These are phyloP conservation scores for Gossypium arboreum DNA, from an alignment of 345 rosid species.

Conservation along the genomic window DNA sequence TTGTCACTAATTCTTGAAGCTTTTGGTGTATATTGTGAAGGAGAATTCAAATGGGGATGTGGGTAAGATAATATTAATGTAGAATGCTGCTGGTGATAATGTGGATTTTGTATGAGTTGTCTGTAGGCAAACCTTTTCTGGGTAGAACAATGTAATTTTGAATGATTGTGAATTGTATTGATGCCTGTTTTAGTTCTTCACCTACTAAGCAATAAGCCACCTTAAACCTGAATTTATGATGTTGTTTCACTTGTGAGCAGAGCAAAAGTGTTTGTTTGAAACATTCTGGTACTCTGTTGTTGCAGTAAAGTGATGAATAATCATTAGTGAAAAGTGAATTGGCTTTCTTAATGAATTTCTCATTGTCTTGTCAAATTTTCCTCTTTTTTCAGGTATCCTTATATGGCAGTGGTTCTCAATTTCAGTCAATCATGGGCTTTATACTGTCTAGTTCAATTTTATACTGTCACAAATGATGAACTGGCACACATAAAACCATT, in stretches of 20 bases:
- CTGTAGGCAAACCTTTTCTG: neutral
- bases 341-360: neutral
- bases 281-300: neutral
- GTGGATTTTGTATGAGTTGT: neutral
- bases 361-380: slow-evolving; percentile 10
- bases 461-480: slow-evolving; percentile 79
- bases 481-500: slow-evolving; percentile 86
- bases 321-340: neutral
- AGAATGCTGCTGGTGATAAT: neutral
- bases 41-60: slow-evolving; percentile 82
- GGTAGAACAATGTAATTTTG: neutral
- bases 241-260: neutral
- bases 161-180: neutral
- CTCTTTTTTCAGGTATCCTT: slow-evolving; percentile 72
- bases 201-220: neutral
- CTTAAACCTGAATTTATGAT: neutral
- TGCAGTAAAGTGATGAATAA: neutral
- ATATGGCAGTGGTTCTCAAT: slow-evolving; percentile 59
- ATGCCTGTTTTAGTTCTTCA: neutral
- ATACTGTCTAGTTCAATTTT: slow-evolving; percentile 92
- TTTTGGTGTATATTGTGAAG: slow-evolving; percentile 85
- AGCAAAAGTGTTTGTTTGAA: neutral
- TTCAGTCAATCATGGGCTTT: slow-evolving; percentile 85
- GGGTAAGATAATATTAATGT: slow-evolving; percentile 58
- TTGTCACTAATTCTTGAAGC: slow-evolving; percentile 90